These are phyloP conservation scores for Cladosporium velox DNA, from an alignment of 2,329 filamentous ascomycete genomes.

Conservation along the genomic window DNA sequence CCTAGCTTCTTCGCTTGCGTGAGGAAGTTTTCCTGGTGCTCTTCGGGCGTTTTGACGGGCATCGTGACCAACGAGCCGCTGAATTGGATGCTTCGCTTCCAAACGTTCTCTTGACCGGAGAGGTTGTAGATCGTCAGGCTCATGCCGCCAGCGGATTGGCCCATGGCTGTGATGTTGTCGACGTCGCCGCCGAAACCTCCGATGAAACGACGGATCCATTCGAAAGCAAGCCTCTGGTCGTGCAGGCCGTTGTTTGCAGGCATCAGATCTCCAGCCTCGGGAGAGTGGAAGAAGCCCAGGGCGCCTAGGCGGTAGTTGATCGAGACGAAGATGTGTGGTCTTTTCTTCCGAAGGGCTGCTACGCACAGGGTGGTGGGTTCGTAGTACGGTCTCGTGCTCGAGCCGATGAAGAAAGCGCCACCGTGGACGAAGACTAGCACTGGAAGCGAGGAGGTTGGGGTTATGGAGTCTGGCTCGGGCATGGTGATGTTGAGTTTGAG, in stretches of 20 bases:
- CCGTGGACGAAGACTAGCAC: slow-evolving; percentile 58
- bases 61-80: slow-evolving; percentile 25
- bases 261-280: not conserved
- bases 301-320: slow-evolving; percentile 46
- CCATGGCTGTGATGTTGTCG: slow-evolving; percentile 24
- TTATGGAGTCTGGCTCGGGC: slow-evolving; percentile 31
- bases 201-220: slow-evolving; percentile 33
- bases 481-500: slow-evolving; percentile 56
- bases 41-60: slow-evolving; percentile 21
- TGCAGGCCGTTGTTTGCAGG: slow-evolving; percentile 34
- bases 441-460: slow-evolving; percentile 39
- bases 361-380: not conserved
- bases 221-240: slow-evolving; percentile 39
- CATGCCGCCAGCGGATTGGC: slow-evolving; percentile 26
- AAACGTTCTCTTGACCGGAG: slow-evolving; percentile 14
- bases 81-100: slow-evolving; percentile 25
- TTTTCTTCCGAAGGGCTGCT: not conserved
- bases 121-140: slow-evolving; percentile 24
- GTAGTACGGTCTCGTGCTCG: slow-evolving; percentile 57
- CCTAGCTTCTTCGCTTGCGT: slow-evolving; percentile 22
- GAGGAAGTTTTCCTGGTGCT: slow-evolving; percentile 25
- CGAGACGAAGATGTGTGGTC: slow-evolving; percentile 49
- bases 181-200: slow-evolving; percentile 30
- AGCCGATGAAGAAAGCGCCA: slow-evolving; percentile 53
- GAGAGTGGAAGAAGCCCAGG: slow-evolving; percentile 36